Conservation (phyloP, 345 rosid genomes). For the Theobroma cacao region DNA sequence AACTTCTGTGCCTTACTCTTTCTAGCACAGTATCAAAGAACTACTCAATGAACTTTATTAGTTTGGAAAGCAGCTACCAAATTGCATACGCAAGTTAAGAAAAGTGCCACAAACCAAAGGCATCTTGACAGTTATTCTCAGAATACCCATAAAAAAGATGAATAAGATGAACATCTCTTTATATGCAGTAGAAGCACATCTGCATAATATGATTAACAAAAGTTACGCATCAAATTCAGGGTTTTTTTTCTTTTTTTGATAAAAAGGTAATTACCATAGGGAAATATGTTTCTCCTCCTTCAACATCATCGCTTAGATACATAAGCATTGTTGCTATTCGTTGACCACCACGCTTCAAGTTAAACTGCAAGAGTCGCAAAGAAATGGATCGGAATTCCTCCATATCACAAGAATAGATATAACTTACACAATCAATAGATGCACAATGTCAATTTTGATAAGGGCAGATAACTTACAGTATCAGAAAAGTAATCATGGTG, state of each 20-base stretch:
- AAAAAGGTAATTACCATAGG: slow-evolving; percentile 58
- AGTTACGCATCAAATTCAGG: background rate
- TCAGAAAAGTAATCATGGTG: slow-evolving; percentile 95
- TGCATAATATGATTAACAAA: background rate
- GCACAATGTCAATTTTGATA: background rate
- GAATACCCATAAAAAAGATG: background rate
- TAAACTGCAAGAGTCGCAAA: slow-evolving; percentile 46
- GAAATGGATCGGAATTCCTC: background rate
- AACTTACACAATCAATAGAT: background rate
- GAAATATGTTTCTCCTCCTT: slow-evolving; percentile 98
- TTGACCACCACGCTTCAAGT: slow-evolving; percentile 91
- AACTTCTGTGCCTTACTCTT: background rate
- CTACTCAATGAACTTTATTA: too few relatives aligned
- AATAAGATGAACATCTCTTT: background rate
- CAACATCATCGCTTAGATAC: slow-evolving; percentile 82
- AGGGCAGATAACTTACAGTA: slow-evolving; percentile 51
- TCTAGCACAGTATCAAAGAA: background rate
- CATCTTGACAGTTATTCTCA: background rate
- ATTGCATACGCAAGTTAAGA: background rate
- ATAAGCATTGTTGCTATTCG: slow-evolving; percentile 90
- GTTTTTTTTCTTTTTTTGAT: background rate
- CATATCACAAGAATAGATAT: background rate
- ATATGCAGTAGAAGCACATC: background rate
- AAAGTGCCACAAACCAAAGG: background rate
- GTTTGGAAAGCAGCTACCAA: background rate